A percentile compares a stretch with the other conserved stretches of the same genome.
These are phyloP conservation scores for Cercospora zeina DNA, from an alignment of 2,329 filamentous ascomycete species.

Conservation along the genomic window DNA sequence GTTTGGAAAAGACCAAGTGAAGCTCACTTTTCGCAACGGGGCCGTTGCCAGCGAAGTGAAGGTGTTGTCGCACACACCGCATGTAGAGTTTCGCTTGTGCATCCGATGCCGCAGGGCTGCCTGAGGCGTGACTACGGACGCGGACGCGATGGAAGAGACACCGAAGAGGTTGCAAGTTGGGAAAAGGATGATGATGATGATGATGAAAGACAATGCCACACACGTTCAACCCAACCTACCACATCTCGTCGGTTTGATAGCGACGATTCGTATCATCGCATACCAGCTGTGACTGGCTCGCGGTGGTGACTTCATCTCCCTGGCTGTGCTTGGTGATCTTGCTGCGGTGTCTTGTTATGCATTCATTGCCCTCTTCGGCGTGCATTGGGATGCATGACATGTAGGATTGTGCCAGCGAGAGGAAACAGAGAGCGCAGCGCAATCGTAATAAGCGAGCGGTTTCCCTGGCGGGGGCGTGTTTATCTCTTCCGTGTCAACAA, in stretches of 20 bases:
- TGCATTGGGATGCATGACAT: background rate
- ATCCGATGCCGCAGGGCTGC: constrained; percentile 1
- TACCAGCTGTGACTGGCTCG: background rate
- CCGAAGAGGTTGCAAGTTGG: background rate
- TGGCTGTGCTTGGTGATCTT: background rate
- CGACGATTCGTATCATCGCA: background rate
- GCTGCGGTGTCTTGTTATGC: background rate
- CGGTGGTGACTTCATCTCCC: background rate
- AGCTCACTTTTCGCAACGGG: background rate
- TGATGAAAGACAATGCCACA: background rate
- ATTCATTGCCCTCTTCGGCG: background rate
- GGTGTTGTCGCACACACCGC: constrained; percentile 9
- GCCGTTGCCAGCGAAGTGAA: constrained; percentile 5
- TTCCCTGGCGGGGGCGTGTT: constrained; percentile 5
- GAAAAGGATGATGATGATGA: background rate
- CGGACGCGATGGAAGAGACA: background rate
- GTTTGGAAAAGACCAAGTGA: background rate
- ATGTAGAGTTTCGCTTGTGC: background rate
- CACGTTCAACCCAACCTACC: background rate
- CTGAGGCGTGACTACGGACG: background rate
- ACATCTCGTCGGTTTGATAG: background rate
- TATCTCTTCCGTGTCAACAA: constrained; percentile 5
- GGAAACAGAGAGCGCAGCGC: background rate
- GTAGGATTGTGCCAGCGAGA: background rate
- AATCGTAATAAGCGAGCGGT: background rate